Evolutionary conservation across 2,329 filamentous ascomycete species (phyloP), one percentile per base, ranked within the genome.

Genomic region (Talaromyces pinophilus): DNA sequence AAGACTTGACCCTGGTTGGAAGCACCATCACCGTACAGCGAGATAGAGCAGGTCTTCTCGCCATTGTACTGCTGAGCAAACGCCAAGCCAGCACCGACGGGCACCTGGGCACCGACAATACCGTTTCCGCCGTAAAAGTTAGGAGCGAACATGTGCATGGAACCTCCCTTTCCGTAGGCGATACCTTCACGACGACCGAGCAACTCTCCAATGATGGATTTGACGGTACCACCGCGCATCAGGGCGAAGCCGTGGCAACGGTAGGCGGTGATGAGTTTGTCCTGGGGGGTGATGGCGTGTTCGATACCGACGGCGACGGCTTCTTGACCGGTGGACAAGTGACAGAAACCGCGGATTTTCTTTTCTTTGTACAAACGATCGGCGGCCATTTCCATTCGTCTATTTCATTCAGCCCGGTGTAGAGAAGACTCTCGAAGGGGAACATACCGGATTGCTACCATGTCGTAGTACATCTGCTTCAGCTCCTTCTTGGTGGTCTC

Each of bases 361-460:
- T 99, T 99, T 86, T 98, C 95, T 87, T 99, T 99, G 92, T 99
- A 99, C 77, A 99, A 86, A 79, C 94, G 89, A 80, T 99, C 95
- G 84, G 95, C 93, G 72, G 94, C 93, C 94, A 99, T 97, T 84
- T 99, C 95, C 95, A 99, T 97, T 81, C 96, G 95, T 84, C 93
- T 97, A 74, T 70, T 70, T 73, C 66, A 69, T 68, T 64, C 35
- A 33, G 64, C 38, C 55, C 2, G 50, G 25, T 8, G 7, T 54
- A 33, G 7, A 10, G 30, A 3, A 30, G 25, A 33, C 22, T n/a
- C 10, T 10, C 3, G 44, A 6, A 15, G 25, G 33, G 13, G 17
- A 59, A 69, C 89, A 80, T 91, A 97, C 93, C 94, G 89, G 77
- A 93, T 89, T 72, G 88, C 85, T 64, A 98, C 94, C 95, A 99